A percentile compares a stretch with the other conserved stretches of the same genome.
Conservation (phyloP, 441 rosid genomes). For the Croton setiger region DNA sequence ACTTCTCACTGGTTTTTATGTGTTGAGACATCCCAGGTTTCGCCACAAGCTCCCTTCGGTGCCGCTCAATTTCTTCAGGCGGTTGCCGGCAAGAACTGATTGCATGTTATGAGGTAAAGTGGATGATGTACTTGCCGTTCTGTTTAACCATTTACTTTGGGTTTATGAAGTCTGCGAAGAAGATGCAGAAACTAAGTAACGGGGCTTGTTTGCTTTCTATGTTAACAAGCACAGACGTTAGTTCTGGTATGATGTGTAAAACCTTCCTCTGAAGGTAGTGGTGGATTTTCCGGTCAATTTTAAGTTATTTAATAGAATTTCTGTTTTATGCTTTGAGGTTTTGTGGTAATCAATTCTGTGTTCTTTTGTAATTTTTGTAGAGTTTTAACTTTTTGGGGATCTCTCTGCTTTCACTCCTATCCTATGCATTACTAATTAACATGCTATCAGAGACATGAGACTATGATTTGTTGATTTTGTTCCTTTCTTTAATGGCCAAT, state of each 20-base stretch:
- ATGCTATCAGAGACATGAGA: too few species aligned
- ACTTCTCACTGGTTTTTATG: constrained; percentile 63
- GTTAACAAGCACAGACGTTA: constrained; percentile 14
- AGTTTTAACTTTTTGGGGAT: constrained; percentile 23
- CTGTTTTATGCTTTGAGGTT: constrained; percentile 26
- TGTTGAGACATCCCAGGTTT: constrained; percentile 93
- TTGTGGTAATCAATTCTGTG: constrained; percentile 20
- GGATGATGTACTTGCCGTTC: constrained; percentile 1
- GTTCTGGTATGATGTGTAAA: constrained; percentile 32
- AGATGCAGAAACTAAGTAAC: constrained; percentile 24
- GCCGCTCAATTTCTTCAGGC: constrained; percentile 94
- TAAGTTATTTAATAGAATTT: constrained; percentile 31
- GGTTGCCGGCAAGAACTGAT: constrained; percentile 96
- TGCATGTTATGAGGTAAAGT: constrained; percentile 61
- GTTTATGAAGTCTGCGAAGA: constrained; percentile 13
- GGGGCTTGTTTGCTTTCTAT: constrained; percentile 25
- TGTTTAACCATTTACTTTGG: constrained; percentile 21
- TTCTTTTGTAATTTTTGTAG: constrained; percentile 38
- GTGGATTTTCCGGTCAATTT: constrained; percentile 31
- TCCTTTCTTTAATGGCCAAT: too few species aligned
- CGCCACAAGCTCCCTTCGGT: constrained; percentile 86
- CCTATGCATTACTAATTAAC: not conserved
- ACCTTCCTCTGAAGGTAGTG: constrained; percentile 43
- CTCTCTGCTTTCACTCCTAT: not conserved
- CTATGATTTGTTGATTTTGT: too few species aligned